Conservation (phyloP, 805 yeast genomes). For the Metschnikowia kofuensis region DNA sequence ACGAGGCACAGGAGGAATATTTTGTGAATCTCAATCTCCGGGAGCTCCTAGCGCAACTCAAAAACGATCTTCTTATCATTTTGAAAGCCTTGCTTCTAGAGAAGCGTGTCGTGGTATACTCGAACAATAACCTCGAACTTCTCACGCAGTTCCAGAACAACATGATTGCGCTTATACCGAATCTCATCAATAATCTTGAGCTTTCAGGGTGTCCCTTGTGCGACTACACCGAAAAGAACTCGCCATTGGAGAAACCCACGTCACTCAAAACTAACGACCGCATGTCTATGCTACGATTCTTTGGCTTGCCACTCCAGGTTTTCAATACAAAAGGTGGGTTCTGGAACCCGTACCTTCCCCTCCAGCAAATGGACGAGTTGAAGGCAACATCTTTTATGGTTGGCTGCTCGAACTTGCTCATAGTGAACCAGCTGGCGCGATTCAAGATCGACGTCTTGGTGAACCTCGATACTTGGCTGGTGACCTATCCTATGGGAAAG, state of each 20-base stretch:
- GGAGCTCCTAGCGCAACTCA: constrained; percentile 57
- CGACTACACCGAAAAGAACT: constrained; percentile 47
- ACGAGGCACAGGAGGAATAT: constrained; percentile 37
- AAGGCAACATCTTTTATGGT: constrained; percentile 64
- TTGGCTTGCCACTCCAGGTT: constrained; percentile 84
- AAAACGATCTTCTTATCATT: constrained; percentile 57
- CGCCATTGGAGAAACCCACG: constrained; percentile 52
- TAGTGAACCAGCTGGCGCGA: constrained; percentile 58
- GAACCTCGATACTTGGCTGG: constrained; percentile 58
- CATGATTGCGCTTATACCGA: constrained; percentile 79
- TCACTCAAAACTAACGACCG: constrained; percentile 77
- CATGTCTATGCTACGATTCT: constrained; percentile 67
- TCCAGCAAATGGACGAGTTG: constrained; percentile 84
- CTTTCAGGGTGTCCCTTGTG: constrained; percentile 79
- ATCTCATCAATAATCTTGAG: constrained; percentile 65
- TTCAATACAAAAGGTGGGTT: constrained; percentile 81
- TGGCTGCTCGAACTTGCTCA: constrained; percentile 85
- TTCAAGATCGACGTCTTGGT: constrained; percentile 69
- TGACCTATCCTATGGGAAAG: constrained; percentile 40
- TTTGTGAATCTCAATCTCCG: constrained; percentile 70
- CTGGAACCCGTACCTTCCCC: constrained; percentile 90
- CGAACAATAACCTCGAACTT: constrained; percentile 69
- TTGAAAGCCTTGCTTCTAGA: constrained; percentile 80
- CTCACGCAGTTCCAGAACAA: constrained; percentile 83
- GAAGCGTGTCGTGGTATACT: constrained; percentile 68